A percentile compares a stretch with the other conserved stretches of the same genome.
Conservation (phyloP, 495 filamentous ascomycete species). For the Pyronema omphalodes region DNA sequence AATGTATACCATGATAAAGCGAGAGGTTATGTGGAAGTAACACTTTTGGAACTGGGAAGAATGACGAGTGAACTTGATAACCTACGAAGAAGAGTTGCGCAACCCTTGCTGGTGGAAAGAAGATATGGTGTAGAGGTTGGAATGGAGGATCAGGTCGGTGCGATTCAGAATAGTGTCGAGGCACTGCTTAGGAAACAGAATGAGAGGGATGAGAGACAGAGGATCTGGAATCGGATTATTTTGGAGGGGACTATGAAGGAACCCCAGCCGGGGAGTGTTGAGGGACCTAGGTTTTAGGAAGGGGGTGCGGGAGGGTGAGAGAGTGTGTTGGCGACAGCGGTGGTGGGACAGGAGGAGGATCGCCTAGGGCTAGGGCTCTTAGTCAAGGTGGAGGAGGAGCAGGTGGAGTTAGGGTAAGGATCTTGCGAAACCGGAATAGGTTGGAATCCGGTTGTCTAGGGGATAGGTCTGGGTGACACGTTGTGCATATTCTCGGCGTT, state of each 20-base stretch:
- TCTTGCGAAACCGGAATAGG: too few species aligned
- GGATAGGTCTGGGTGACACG: too few species aligned
- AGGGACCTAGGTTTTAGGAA: constrained; percentile 1
- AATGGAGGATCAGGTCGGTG: constrained; percentile 1
- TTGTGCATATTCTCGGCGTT: too few species aligned
- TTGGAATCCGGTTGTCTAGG: too few species aligned
- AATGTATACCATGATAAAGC: constrained; percentile 24
- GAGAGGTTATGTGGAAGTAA: constrained; percentile 22
- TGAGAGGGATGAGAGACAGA: constrained; percentile 1
- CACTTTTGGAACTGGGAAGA: constrained; percentile 21
- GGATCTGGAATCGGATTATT: constrained; percentile 3
- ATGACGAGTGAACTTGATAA: constrained; percentile 24
- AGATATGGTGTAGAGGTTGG: constrained; percentile 10
- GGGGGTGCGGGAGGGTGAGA: not conserved
- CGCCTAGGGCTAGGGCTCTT: too few species aligned
- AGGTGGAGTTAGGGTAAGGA: too few species aligned
- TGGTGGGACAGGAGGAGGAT: not conserved
- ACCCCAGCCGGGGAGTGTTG: not conserved
- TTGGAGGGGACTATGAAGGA: constrained; percentile 2
- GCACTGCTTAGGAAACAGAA: constrained; percentile 1
- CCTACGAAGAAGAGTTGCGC: constrained; percentile 18
- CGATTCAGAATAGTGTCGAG: not conserved
- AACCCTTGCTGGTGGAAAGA: constrained; percentile 17
- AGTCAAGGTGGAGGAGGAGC: too few species aligned
- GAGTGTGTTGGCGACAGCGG: too few species aligned